Base-by-base conservation (phyloP, 2,329 filamentous ascomycete genomes). In the Verticillium klebahnii region DNA sequence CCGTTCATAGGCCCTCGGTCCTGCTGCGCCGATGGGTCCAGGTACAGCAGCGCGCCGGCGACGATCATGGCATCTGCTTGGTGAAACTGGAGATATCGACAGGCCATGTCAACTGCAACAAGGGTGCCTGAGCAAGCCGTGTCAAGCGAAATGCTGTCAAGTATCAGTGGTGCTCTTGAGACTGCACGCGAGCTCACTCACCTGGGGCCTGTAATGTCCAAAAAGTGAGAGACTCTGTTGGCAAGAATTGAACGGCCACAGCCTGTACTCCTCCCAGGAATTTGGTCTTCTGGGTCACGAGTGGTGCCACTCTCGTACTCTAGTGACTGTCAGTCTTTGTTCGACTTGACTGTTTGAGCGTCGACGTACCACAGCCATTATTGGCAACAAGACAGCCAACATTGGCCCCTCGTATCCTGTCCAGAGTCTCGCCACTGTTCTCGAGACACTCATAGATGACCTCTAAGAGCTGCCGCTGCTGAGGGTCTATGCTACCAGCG, bases 41-140 rank as follows among this genome's bases (percentile, higher is more conserved):
- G 60, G 23, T 74, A 70, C 64, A 62, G 29, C 5, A 15, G 56
- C 37, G 40, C 56, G 6, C 63, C 63, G 8, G 19, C 56, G 2
- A 62, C 61, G 17, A 64, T 19, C 58, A 61, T 59, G 14, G 57
- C 63, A 15, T 64, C 61, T n/a, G 60, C 63, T 45, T 64, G 60
- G 19, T 23, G 8, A 4, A 29, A 37, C 9, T 58, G 29, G 1
- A 78, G 62, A 9, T 60, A 66, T 17, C 71, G 70, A 15, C 70
- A 69, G 4, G 82, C 84, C 50, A 82, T 70, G 64, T 87, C 80
- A 1, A 87, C 74, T 0, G 80, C 79, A 3, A 85, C 78, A n/a
- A 87, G 73, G 58, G 80, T 82, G 8, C 78, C 80, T n/a, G 82
- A 85, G 69, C 85, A 88, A 19, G 82, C 85, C 0, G 85, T 86